A percentile compares a stretch with the other conserved stretches of the same genome.
These are phyloP conservation scores for Albophoma yamanashiensis DNA, from an alignment of 2,329 filamentous ascomycete genomes.

Conservation along the genomic window DNA sequence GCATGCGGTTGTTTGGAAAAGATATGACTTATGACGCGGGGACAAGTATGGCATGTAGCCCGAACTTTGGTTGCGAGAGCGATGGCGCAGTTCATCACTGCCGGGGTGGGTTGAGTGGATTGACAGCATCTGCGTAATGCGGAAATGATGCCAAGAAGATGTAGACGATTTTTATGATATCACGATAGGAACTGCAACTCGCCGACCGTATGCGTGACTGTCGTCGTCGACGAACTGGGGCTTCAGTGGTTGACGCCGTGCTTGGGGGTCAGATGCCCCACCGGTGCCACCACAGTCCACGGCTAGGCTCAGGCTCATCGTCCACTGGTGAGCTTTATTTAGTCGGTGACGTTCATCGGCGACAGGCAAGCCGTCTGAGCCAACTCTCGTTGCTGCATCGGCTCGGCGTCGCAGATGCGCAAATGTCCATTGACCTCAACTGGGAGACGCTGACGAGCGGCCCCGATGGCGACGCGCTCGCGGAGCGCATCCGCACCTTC, in stretches of 20 bases:
- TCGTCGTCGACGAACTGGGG: background rate
- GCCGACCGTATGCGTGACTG: background rate
- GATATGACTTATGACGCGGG: background rate
- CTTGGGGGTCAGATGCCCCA: background rate
- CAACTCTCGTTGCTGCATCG: background rate
- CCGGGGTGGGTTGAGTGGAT: background rate
- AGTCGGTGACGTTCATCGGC: background rate
- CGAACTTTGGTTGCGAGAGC: background rate
- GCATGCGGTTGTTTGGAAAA: background rate
- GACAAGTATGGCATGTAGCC: background rate
- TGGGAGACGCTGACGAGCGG: constrained; percentile 90
- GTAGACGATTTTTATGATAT: background rate
- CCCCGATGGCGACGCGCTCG: constrained; percentile 74
- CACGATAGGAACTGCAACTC: background rate
- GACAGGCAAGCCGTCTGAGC: background rate
- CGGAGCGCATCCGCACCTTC: constrained; percentile 80
- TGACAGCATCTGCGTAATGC: background rate
- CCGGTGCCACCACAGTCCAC: background rate
- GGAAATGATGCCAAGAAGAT: background rate
- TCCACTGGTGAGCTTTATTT: background rate
- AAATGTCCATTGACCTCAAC: constrained; percentile 95
- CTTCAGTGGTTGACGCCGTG: background rate
- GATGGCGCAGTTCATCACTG: background rate
- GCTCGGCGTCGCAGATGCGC: background rate
- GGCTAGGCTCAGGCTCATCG: background rate